Evolutionary conservation across 202 grass and related monocot species (phyloP).

Genomic region (Schoenoplectus triqueter): DNA sequence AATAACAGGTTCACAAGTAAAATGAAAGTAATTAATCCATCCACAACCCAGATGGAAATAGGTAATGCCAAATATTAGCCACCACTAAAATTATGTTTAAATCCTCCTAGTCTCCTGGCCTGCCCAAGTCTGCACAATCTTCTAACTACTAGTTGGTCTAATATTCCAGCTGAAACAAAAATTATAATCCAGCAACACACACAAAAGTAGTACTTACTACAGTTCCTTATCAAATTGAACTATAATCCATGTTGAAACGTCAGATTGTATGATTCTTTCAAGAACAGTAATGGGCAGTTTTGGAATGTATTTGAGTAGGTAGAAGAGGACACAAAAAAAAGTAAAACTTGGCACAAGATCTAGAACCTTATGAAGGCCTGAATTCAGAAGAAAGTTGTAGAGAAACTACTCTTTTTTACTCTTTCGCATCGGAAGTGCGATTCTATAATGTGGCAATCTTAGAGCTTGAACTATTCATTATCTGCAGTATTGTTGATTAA

Average conservation of each 20-base stretch:
- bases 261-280: background rate
- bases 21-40: too few species aligned
- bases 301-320: constrained; percentile 32
- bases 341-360: background rate
- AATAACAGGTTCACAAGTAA: too few species aligned
- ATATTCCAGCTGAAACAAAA: too few species aligned
- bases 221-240: too few species aligned
- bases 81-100: too few species aligned
- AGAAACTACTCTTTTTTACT: background rate
- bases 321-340: background rate
- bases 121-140: too few species aligned
- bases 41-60: too few species aligned
- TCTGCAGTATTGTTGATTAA: background rate
- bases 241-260: background rate
- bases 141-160: too few species aligned
- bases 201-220: too few species aligned
- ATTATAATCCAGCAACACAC: too few species aligned
- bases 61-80: too few species aligned
- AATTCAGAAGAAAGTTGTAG: background rate
- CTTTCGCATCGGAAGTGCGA: background rate
- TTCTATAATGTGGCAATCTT: background rate
- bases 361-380: background rate
- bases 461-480: background rate
- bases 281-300: background rate
- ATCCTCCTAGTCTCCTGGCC: too few species aligned